Percentiles rank a stretch among this genome's conserved stretches.
Evolutionary conservation across 495 filamentous ascomycete species (phyloP).

Genomic region (Daldinia caldariorum): DNA sequence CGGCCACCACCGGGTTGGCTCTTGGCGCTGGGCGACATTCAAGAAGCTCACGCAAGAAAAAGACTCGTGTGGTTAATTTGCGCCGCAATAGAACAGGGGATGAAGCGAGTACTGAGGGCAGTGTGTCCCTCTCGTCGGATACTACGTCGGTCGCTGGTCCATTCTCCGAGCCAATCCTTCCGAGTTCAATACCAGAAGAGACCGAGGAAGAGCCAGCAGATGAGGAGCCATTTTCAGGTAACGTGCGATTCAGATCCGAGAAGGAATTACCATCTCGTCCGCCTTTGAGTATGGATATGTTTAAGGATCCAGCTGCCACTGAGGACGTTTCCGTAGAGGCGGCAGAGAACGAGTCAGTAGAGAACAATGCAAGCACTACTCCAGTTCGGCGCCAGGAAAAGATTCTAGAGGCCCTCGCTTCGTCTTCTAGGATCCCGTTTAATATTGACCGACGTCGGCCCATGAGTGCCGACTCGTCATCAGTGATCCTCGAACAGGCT

Average conservation of each 20-base stretch:
- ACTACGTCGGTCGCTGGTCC: conserved; percentile 51
- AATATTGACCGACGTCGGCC: conserved; percentile 46
- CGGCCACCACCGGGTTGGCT: conserved; percentile 67
- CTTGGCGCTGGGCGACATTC: conserved; percentile 71
- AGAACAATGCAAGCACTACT: conserved; percentile 34
- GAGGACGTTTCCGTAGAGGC: conserved; percentile 22
- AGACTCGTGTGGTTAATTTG: conserved; percentile 93
- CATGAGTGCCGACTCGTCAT: conserved; percentile 52
- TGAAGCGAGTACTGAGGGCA: conserved; percentile 61
- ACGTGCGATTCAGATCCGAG: conserved; percentile 53
- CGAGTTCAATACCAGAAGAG: conserved; percentile 59
- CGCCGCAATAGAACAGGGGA: conserved; percentile 70
- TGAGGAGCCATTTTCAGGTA: conserved; percentile 51
- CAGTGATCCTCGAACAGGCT: conserved; percentile 78
- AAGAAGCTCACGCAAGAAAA: conserved; percentile 78
- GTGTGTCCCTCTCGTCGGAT: conserved; percentile 51
- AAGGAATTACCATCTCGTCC: conserved; percentile 44
- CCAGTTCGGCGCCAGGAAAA: conserved; percentile 41
- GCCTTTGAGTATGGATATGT: conserved; percentile 46
- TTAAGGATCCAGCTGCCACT: conserved; percentile 31
- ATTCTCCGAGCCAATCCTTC: conserved; percentile 60
- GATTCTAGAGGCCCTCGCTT: conserved; percentile 48
- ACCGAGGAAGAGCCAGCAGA: conserved; percentile 65
- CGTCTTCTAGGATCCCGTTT: conserved; percentile 51
- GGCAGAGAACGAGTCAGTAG: conserved; percentile 30